Conservation (phyloP, 352 stramenopile species). For the Phytophthora meadii region DNA sequence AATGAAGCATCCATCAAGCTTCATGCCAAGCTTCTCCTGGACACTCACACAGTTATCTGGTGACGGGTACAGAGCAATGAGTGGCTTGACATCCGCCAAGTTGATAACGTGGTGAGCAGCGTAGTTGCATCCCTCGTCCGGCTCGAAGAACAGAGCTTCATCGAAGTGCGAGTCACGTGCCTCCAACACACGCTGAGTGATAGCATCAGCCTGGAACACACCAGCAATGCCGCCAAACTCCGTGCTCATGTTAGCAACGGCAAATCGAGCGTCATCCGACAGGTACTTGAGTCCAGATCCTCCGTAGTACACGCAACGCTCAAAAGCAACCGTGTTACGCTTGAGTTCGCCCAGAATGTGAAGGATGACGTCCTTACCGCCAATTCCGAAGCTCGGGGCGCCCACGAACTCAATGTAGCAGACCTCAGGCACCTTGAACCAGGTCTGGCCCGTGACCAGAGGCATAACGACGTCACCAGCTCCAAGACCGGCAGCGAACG, state of each 20-base stretch:
- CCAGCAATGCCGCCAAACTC: conserved; percentile 86
- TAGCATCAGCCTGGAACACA: conserved; percentile 78
- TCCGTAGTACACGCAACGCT: conserved; percentile 82
- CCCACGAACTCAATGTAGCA: conserved; percentile 85
- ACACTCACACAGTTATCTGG: conserved; percentile 84
- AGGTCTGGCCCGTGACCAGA: conserved; percentile 83
- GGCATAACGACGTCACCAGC: conserved; percentile 86
- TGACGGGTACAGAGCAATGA: conserved; percentile 80
- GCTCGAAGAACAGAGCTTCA: conserved; percentile 76
- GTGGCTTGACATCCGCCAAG: conserved; percentile 57
- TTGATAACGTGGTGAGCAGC: conserved; percentile 81
- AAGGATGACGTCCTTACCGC: conserved; percentile 84
- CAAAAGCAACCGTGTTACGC: conserved; percentile 85
- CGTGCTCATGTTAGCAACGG: conserved; percentile 85
- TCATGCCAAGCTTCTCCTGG: conserved; percentile 74
- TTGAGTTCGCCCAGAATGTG: conserved; percentile 83
- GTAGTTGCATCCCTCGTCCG: conserved; percentile 74
- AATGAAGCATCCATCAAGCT: conserved; percentile 85
- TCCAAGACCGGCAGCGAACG: conserved; percentile 75
- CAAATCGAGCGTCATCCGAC: conserved; percentile 83
- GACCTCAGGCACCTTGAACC: conserved; percentile 86
- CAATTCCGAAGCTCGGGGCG: conserved; percentile 70
- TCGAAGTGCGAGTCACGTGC: conserved; percentile 65
- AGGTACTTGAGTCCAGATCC: conserved; percentile 66
- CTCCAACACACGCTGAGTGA: conserved; percentile 69